A percentile compares a stretch with the other conserved stretches of the same genome.
These are phyloP conservation scores for Mycena latifolia DNA, from an alignment of 768 basidiomycete genomes.

Conservation along the genomic window DNA sequence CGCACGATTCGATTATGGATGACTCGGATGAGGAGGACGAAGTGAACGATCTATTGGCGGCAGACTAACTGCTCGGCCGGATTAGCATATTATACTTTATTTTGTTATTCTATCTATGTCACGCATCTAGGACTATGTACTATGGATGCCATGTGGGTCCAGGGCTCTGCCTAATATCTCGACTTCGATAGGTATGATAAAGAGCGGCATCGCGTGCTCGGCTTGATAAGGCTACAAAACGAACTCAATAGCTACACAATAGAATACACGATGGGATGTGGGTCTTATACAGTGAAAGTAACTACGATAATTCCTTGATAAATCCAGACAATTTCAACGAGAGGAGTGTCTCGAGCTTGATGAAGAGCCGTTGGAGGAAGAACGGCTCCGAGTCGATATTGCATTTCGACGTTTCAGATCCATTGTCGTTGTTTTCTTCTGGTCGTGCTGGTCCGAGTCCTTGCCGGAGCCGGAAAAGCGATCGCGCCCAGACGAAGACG, in stretches of 20 bases:
- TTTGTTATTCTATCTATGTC: slow-evolving; percentile 3
- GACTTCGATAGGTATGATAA: no score
- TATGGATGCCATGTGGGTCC: no score
- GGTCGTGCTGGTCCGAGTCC: neutral
- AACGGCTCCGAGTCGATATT: neutral
- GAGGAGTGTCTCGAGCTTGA: slow-evolving; percentile 5
- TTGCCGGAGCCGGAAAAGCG: slow-evolving; percentile 3
- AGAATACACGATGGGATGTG: neutral
- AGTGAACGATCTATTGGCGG: slow-evolving; percentile 60
- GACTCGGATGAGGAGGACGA: slow-evolving; percentile 66
- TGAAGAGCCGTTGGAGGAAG: slow-evolving; percentile 9
- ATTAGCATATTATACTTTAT: slow-evolving; percentile 3
- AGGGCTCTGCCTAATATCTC: no score
- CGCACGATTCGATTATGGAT: slow-evolving; percentile 68
- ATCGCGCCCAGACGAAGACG: neutral
- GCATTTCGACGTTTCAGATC: slow-evolving; percentile 14
- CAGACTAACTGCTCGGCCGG: slow-evolving; percentile 36
- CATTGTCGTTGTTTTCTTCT: neutral
- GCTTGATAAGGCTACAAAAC: no score
- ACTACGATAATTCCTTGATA: neutral
- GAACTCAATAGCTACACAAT: no score
- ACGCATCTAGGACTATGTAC: neutral
- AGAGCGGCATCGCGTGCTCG: no score
- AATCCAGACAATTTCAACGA: neutral
- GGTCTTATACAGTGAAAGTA: neutral